Evolutionary conservation across 306 rosid species (phyloP).

Genomic region (Quercus alba): DNA sequence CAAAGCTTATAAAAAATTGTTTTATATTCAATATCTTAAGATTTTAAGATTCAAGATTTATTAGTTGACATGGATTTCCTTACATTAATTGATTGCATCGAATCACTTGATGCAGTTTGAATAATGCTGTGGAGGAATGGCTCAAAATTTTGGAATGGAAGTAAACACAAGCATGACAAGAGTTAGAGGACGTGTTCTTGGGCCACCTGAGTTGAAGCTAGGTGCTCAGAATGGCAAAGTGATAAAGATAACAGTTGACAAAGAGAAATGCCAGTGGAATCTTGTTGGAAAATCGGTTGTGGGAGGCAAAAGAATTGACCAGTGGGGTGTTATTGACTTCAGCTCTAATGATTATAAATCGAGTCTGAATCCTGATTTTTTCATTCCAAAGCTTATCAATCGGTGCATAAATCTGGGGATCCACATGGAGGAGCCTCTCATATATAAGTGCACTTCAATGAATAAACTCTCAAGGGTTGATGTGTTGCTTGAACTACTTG

Average conservation of each 20-base stretch:
- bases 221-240: conserved; percentile 46
- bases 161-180: conserved; percentile 50
- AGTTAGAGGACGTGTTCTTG: too few relatives aligned
- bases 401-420: conserved; percentile 64
- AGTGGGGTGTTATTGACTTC: conserved; percentile 65
- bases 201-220: conserved; percentile 62
- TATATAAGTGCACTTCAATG: conserved; percentile 41
- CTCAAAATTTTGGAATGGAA: conserved; percentile 56
- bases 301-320: conserved; percentile 50
- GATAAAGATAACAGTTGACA: conserved; percentile 40
- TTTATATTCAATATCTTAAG: too few relatives aligned
- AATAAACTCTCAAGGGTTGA: conserved; percentile 19
- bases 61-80: too few relatives aligned
- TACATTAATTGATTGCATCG: too few relatives aligned
- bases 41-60: too few relatives aligned
- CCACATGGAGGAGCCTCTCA: conserved; percentile 48
- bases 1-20: too few relatives aligned
- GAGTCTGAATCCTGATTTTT: conserved; percentile 22
- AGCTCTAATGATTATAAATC: conserved; percentile 10
- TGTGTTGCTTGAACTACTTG: conserved; percentile 45
- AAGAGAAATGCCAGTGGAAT: conserved; percentile 68
- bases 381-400: conserved; percentile 39
- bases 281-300: conserved; percentile 53
- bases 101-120: too few relatives aligned
- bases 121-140: conserved; percentile 29